Evolutionary conservation across 2,329 filamentous ascomycete genomes (phyloP), one percentile per base, ranked within the genome.

Genomic region (Celoporthe dispersa): DNA sequence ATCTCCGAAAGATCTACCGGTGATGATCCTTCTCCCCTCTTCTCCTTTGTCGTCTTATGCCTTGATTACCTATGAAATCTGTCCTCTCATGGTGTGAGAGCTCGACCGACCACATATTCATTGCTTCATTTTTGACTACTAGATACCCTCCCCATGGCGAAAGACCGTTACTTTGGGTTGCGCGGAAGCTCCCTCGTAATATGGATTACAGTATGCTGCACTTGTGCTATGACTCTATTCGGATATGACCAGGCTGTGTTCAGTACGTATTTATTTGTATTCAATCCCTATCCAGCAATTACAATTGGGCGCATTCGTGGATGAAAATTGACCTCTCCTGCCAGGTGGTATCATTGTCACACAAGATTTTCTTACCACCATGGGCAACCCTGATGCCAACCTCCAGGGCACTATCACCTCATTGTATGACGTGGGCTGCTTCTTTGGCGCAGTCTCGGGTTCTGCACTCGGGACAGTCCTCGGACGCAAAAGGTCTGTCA

Each of bases 361-460:
- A 8, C 44, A 25, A 22, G 44, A 51, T n/a, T 51, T 51, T 22
- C 44, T 51, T 22, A 7, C n/a, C 16, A 51, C 44, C 22, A 51
- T 51, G 41, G 35, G 19, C 35, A 37, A 31, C 12, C 41, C 48
- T 64, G 41, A 64, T 33, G 41, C 44, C 19, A 41, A 61, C 7
- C 37, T 67, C 19, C 76, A 39, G 22, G n/a, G 31, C 19, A 67
- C 65, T 3, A 25, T 67, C 55, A 67, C 65, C 16, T 57, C 68
- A 4, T 55, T 67, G 16, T 64, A 70, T 60, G 61, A 71, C 25
- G 57, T 64, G 2, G 63, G 67, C 25, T 66, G 44, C 55, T 66
- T 67, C 67, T 44, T 44, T 41, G 73, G 75, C 7, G 74, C 74
- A 14, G 74, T 78, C 31, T 76, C 77, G 51, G 78, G 77, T 61